Evolutionary conservation across 2,329 filamentous ascomycete species (phyloP).

Genomic region (Fusarium nurragi): DNA sequence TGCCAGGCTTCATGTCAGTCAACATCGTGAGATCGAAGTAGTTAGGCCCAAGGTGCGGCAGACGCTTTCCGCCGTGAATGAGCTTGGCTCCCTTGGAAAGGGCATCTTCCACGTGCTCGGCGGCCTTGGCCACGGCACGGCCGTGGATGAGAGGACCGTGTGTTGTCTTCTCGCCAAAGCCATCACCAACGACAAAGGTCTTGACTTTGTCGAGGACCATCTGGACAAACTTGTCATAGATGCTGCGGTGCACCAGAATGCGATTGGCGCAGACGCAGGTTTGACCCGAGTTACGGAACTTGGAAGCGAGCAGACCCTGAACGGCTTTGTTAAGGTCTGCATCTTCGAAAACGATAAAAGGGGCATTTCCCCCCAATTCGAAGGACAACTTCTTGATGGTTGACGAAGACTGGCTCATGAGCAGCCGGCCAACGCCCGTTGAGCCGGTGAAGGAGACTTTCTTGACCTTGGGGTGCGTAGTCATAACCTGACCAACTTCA

Average conservation of each 20-base stretch:
- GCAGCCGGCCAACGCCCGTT: conserved; percentile 54
- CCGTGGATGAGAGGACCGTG: conserved; percentile 73
- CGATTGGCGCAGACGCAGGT: conserved; percentile 74
- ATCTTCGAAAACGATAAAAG: conserved; percentile 81
- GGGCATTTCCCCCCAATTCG: conserved; percentile 78
- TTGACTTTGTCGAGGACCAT: conserved; percentile 63
- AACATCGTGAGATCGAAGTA: conserved; percentile 77
- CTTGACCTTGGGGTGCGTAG: conserved; percentile 58
- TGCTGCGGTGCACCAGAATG: conserved; percentile 66
- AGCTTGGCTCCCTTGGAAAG: conserved; percentile 68
- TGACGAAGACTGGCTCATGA: conserved; percentile 75
- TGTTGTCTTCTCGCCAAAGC: conserved; percentile 64
- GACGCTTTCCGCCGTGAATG: conserved; percentile 64
- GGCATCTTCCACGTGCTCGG: conserved; percentile 70
- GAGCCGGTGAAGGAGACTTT: conserved; percentile 80
- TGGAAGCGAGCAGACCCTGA: conserved; percentile 70
- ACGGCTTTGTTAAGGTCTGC: conserved; percentile 76
- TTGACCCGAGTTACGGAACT: conserved; percentile 77
- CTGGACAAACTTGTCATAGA: conserved; percentile 66
- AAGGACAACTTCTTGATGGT: conserved; percentile 79
- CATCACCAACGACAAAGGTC: conserved; percentile 66
- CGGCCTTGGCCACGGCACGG: conserved; percentile 69
- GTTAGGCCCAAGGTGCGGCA: conserved; percentile 69
- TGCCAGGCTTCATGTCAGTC: conserved; percentile 71
- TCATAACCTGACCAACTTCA: conserved; percentile 72